phyloP scores from a whole-genome alignment of 345 rosid species.

The Psidium guajava region DNA sequence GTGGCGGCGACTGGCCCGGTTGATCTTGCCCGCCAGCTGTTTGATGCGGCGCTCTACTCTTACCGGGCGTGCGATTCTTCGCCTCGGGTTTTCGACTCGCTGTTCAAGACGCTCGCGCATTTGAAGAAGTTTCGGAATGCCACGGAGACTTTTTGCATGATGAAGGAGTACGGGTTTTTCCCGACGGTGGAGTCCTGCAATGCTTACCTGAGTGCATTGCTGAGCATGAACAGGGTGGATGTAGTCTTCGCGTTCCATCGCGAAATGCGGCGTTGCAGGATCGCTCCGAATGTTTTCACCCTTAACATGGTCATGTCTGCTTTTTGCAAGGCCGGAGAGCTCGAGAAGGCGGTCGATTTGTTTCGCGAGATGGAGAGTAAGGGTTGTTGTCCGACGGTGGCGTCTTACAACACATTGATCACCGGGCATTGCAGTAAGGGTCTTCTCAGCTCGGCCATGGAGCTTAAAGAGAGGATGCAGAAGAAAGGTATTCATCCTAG shows the following conservation, averaged over 20 bases:
- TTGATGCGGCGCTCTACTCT: conserved; percentile 45
- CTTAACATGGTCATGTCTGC: conserved; percentile 57
- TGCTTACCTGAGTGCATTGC: conserved; percentile 61
- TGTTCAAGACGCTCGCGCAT: conserved; percentile 61
- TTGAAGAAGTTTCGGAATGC: conserved; percentile 67
- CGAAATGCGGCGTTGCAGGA: conserved; percentile 58
- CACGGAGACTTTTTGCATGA: conserved; percentile 35
- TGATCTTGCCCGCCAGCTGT: conserved; percentile 45
- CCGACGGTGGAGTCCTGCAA: conserved; percentile 75
- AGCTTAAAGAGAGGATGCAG: conserved; percentile 48
- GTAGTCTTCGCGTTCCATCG: conserved; percentile 47
- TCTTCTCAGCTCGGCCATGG: conserved; percentile 49
- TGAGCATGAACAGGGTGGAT: conserved; percentile 45
- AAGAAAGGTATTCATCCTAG: conserved; percentile 39
- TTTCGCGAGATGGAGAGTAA: conserved; percentile 36
- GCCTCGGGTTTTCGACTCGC: conserved; percentile 58
- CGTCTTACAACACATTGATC: conserved; percentile 67
- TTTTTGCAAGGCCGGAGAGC: conserved; percentile 48
- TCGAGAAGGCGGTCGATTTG: conserved; percentile 53
- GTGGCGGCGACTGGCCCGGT: conserved; percentile 1
- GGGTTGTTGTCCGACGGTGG: conserved; percentile 39
- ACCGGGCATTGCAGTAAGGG: conserved; percentile 55
- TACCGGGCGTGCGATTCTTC: conserved; percentile 68
- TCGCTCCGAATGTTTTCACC: conserved; percentile 68
- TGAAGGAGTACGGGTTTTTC: conserved; percentile 62